Percentiles rank a stretch among this genome's conserved stretches.
Evolutionary conservation across 345 rosid genomes (phyloP).

Genomic region (Salix purpurea): DNA sequence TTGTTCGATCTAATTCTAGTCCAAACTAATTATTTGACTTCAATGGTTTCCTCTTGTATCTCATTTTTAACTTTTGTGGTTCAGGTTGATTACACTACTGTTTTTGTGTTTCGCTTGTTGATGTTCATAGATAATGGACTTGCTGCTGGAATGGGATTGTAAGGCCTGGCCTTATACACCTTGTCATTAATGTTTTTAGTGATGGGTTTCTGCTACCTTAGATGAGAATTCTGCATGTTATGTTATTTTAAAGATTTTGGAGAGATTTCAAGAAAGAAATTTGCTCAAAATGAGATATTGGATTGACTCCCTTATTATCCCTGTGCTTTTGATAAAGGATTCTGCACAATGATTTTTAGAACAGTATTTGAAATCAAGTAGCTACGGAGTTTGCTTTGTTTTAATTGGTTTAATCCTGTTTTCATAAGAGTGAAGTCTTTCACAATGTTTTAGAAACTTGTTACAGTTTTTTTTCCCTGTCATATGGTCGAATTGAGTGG

Average conservation of each 20-base stretch:
- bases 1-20: constrained; percentile 1
- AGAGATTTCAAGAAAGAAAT: not conserved
- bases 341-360: not conserved
- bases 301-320: not conserved
- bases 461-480: not conserved
- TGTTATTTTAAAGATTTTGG: not conserved
- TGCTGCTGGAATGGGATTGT: constrained; percentile 98
- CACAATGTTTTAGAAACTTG: not conserved
- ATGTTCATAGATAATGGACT: constrained; percentile 96
- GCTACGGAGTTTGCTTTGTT: not conserved
- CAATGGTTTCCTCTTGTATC: not conserved
- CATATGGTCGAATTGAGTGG: not conserved
- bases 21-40: not conserved
- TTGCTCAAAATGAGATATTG: not conserved
- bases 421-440: not conserved
- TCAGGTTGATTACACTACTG: constrained; percentile 92
- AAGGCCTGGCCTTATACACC: constrained; percentile 26
- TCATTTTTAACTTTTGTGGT: constrained; percentile 15
- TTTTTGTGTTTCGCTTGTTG: constrained; percentile 82
- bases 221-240: not conserved
- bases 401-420: not conserved
- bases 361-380: not conserved
- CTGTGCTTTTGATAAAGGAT: not conserved
- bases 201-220: not conserved
- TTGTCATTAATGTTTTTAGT: not conserved